Evolutionary conservation across 768 basidiomycete species (phyloP).

Genomic region (Leucosporidium yakuticum): DNA sequence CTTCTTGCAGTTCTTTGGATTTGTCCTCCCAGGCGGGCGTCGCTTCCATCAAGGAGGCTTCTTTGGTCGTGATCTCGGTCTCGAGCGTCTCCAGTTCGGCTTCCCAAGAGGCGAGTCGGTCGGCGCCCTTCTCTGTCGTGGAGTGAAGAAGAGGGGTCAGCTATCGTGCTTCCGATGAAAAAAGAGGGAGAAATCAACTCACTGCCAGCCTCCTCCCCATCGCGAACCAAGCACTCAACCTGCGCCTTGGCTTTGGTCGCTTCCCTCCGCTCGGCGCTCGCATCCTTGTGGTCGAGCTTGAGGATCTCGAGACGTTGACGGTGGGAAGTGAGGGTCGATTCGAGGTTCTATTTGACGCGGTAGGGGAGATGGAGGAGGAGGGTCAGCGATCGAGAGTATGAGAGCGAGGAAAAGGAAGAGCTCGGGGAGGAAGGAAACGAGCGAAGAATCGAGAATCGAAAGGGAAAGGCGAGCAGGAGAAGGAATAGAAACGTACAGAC

Average conservation of each 20-base stretch:
- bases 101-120: constrained; percentile 59
- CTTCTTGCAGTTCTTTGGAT: constrained; percentile 47
- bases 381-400: neutral
- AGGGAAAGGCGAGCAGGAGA: neutral
- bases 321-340: constrained; percentile 62
- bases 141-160: neutral
- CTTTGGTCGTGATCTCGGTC: constrained; percentile 58
- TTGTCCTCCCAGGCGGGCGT: constrained; percentile 63
- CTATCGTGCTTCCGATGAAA: no score
- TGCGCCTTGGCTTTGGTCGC: constrained; percentile 77
- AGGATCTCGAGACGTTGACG: constrained; percentile 68
- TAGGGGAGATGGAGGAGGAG: neutral
- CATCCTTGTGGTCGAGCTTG: constrained; percentile 62
- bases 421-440: no score
- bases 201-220: constrained; percentile 59
- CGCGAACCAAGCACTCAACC: constrained; percentile 72
- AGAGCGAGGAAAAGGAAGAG: neutral
- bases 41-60: constrained; percentile 58
- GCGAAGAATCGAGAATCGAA: no score
- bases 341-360: constrained; percentile 54
- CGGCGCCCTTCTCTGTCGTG: constrained; percentile 53
- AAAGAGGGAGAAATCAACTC: constrained; percentile 2
- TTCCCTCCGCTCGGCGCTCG: constrained; percentile 77
- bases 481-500: constrained; percentile 52
- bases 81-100: constrained; percentile 60